phyloP scores from a whole-genome alignment of 371 early-diverging fungal species.

The Circinella minor region DNA sequence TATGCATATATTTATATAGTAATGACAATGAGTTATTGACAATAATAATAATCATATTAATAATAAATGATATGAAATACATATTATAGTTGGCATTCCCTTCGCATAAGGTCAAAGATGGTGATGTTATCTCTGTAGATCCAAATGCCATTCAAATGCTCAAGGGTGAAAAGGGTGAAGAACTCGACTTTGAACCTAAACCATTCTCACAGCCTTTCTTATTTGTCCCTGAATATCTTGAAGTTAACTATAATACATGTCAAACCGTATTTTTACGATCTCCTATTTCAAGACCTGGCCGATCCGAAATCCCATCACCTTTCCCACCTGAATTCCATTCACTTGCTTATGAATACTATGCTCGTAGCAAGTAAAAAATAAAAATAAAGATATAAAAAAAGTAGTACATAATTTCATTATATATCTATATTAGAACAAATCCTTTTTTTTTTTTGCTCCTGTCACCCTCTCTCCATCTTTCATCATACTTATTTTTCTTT shows the following conservation, averaged over 20 bases:
- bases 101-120: conserved; percentile 83
- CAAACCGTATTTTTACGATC: conserved; percentile 86
- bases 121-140: conserved; percentile 88
- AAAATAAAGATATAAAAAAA: conserved; percentile 2
- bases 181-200: conserved; percentile 72
- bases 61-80: too few relatives aligned
- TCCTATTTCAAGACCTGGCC: conserved; percentile 86
- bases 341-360: conserved; percentile 92
- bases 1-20: too few relatives aligned
- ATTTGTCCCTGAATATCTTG: conserved; percentile 95
- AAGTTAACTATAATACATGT: conserved; percentile 95
- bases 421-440: background rate
- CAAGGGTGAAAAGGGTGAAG: conserved; percentile 55
- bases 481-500: too few relatives aligned
- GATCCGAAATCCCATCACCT: conserved; percentile 93
- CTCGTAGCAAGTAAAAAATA: conserved; percentile 52
- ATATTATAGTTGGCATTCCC: conserved; percentile 65
- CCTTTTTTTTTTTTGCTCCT: too few relatives aligned
- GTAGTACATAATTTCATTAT: background rate
- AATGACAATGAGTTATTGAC: too few relatives aligned
- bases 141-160: conserved; percentile 81
- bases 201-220: conserved; percentile 94
- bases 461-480: too few relatives aligned
- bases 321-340: conserved; percentile 90
- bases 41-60: background rate